These are phyloP conservation scores for Sequoiadendron giganteum DNA, from an alignment of 75 land plant species.

Conservation along the genomic window DNA sequence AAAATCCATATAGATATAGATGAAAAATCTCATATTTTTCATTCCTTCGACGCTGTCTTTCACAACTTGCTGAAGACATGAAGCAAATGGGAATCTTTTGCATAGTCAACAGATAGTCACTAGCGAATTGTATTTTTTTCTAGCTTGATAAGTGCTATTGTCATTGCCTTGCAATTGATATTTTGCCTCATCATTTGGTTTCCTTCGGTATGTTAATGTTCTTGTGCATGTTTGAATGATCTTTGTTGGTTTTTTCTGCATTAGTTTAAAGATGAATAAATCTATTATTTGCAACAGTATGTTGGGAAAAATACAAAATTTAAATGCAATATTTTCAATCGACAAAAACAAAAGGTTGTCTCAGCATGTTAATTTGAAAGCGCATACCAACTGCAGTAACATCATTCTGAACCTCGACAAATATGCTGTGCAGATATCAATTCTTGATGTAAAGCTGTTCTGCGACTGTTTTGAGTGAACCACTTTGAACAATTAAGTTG, in stretches of 20 bases:
- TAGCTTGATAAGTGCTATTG: background rate
- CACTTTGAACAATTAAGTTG: too few species aligned
- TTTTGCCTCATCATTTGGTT: background rate
- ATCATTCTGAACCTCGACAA: too few species aligned
- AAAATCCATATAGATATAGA: background rate
- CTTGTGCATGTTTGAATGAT: background rate
- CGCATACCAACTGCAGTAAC: background rate
- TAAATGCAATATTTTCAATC: background rate
- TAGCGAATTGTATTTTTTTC: background rate
- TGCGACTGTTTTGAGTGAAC: too few species aligned
- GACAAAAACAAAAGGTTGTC: background rate
- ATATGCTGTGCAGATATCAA: too few species aligned
- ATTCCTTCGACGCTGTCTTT: background rate
- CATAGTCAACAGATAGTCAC: background rate
- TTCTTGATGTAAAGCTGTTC: too few species aligned
- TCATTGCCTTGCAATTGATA: background rate
- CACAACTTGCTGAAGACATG: background rate
- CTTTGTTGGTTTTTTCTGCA: background rate
- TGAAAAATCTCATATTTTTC: background rate
- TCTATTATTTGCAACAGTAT: background rate
- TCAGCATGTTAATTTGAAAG: background rate
- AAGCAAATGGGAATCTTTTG: slow-evolving; percentile 1
- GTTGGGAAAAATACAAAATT: background rate
- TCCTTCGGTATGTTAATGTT: background rate
- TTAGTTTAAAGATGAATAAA: background rate